Conservation (phyloP, 164 flowering plant genomes). For the Vitis amurensis region DNA sequence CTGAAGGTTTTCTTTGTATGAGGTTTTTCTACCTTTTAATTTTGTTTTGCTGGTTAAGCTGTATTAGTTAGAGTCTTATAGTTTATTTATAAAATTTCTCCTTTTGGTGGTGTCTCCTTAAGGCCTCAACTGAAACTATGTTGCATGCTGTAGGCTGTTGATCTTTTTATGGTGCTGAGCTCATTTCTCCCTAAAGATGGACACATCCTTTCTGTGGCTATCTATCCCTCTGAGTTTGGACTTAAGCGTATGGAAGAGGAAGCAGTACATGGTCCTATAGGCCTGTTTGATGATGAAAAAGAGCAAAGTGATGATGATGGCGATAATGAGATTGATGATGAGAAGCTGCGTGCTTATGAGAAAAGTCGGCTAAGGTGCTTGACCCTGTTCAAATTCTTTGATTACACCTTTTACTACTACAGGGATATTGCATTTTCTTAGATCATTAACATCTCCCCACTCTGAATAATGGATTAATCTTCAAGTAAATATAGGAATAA, state of each 20-base stretch:
- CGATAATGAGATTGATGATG: slow-evolving; percentile 49
- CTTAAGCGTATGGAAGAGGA: slow-evolving; percentile 91
- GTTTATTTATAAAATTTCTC: not conserved
- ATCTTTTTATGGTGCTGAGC: slow-evolving; percentile 61
- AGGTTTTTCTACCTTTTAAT: too few relatives aligned
- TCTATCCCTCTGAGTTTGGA: slow-evolving; percentile 97
- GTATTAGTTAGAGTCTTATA: too few relatives aligned
- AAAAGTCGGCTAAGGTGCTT: slow-evolving; percentile 73
- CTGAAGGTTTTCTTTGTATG: too few relatives aligned
- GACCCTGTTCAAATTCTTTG: not conserved
- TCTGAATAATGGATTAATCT: too few relatives aligned
- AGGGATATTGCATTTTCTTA: too few relatives aligned
- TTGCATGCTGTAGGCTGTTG: slow-evolving; percentile 57
- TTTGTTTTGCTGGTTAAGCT: too few relatives aligned
- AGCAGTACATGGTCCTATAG: slow-evolving; percentile 81
- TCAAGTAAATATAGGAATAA: too few relatives aligned
- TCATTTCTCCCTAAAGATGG: slow-evolving; percentile 87
- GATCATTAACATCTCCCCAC: too few relatives aligned
- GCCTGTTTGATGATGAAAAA: slow-evolving; percentile 59
- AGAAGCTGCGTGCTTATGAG: slow-evolving; percentile 82
- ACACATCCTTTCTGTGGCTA: slow-evolving; percentile 65
- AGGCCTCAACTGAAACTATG: not conserved
- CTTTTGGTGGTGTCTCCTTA: too few relatives aligned
- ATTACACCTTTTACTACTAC: not conserved
- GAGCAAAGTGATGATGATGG: slow-evolving; percentile 38